Conservation (phyloP, 2,329 filamentous ascomycete species). For the Phyllosticta citrichinensis region DNA sequence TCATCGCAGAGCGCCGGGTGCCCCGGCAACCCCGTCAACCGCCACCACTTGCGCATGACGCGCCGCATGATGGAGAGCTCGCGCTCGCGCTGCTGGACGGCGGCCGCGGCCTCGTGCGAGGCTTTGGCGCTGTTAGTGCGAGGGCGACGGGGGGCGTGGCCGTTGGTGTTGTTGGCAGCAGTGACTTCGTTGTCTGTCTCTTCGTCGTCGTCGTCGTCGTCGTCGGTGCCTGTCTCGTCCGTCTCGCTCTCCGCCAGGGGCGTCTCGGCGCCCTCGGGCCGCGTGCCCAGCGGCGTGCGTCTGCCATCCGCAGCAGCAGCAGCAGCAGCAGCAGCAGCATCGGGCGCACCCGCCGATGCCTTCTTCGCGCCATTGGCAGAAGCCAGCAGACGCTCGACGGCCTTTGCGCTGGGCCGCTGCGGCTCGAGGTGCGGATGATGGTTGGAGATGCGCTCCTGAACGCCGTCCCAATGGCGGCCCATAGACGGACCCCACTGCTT, state of each 20-base stretch:
- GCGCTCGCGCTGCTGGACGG: slow-evolving; percentile 27
- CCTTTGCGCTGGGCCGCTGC: slow-evolving; percentile 18
- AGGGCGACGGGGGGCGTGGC: slow-evolving; percentile 15
- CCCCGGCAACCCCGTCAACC: slow-evolving; percentile 51
- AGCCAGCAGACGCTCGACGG: slow-evolving; percentile 5
- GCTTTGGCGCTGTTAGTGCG: not conserved
- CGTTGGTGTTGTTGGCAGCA: slow-evolving; percentile 36
- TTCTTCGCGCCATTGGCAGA: not conserved
- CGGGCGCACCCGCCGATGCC: slow-evolving; percentile 13
- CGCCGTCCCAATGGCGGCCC: slow-evolving; percentile 53
- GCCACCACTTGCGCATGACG: slow-evolving; percentile 64
- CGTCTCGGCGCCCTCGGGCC: slow-evolving; percentile 17
- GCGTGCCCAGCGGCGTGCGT: slow-evolving; percentile 9
- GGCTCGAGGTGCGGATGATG: slow-evolving; percentile 39
- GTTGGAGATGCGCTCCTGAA: slow-evolving; percentile 52
- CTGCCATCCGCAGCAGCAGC: slow-evolving; percentile 9
- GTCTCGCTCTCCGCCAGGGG: slow-evolving; percentile 19
- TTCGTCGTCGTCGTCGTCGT: not conserved
- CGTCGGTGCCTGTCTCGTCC: slow-evolving; percentile 11
- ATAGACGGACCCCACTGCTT: slow-evolving; percentile 56
- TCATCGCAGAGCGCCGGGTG: slow-evolving; percentile 41
- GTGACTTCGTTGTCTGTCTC: slow-evolving; percentile 26
- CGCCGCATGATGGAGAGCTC: slow-evolving; percentile 57
- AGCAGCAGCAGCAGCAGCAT: not conserved
- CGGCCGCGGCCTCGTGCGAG: not conserved